Conservation (phyloP, 371 early-diverging fungal genomes). For the Parasitella parasitica region DNA sequence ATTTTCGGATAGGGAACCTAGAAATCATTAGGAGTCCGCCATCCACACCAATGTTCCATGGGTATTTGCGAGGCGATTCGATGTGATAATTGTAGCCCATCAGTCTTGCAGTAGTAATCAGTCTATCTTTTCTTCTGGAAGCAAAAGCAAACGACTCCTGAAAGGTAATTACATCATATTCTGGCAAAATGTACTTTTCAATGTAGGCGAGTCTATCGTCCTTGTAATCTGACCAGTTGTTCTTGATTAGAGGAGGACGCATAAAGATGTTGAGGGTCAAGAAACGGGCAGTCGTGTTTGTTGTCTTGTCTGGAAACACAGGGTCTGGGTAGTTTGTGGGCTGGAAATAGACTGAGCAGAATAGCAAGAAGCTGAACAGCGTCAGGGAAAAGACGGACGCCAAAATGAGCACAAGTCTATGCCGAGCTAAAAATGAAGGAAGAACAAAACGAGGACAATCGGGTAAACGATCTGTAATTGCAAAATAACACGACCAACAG, state of each 20-base stretch:
- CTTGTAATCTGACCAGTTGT: conserved; percentile 79
- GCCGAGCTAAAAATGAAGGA: conserved; percentile 29
- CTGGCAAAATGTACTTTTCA: conserved; percentile 57
- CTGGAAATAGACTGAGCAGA: conserved; percentile 38
- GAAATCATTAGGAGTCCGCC: conserved; percentile 81
- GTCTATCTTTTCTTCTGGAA: conserved; percentile 51
- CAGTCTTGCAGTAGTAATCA: conserved; percentile 62
- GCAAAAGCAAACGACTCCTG: conserved; percentile 87
- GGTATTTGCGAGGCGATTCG: conserved; percentile 60
- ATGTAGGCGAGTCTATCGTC: conserved; percentile 71
- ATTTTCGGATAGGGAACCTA: conserved; percentile 67
- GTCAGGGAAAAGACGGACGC: conserved; percentile 28
- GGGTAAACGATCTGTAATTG: conserved; percentile 14
- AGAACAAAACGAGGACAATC: conserved; percentile 26
- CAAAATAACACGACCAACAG: conserved; percentile 33
- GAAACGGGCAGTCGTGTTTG: conserved; percentile 51
- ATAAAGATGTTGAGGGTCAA: conserved; percentile 82
- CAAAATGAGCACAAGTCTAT: conserved; percentile 27
- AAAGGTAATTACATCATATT: conserved; percentile 78
- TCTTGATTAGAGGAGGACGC: conserved; percentile 83
- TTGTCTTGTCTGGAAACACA: conserved; percentile 32
- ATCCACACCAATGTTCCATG: conserved; percentile 70
- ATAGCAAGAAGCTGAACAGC: conserved; percentile 38
- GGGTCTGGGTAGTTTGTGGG: conserved; percentile 30
- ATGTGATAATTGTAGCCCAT: conserved; percentile 66